phyloP scores from a whole-genome alignment of 192 early-diverging fungal genomes.

The Entomortierella parvispora region DNA sequence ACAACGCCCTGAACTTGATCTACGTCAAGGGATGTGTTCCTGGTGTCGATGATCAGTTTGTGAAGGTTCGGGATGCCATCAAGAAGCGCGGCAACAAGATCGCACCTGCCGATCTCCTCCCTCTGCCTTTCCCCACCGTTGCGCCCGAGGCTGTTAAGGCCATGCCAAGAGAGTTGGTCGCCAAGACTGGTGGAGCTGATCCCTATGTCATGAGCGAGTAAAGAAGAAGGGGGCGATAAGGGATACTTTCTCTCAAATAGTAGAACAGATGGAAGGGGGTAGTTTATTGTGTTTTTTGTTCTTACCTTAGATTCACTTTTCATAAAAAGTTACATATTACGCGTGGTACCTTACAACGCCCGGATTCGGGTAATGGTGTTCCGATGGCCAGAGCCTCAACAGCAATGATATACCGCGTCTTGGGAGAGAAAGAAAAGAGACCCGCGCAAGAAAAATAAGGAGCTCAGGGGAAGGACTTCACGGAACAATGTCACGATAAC shows the following conservation, averaged over 20 bases:
- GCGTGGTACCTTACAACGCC: too few relatives aligned
- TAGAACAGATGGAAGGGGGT: background rate
- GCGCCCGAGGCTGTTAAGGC: slow-evolving; percentile 53
- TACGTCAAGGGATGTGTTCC: slow-evolving; percentile 95
- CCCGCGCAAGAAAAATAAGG: too few relatives aligned
- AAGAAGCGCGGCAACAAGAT: slow-evolving; percentile 72
- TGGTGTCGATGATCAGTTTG: slow-evolving; percentile 85
- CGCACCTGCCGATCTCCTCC: slow-evolving; percentile 68
- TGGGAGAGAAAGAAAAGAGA: too few relatives aligned
- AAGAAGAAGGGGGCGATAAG: background rate
- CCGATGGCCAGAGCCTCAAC: too few relatives aligned
- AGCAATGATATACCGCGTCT: too few relatives aligned
- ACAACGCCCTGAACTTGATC: slow-evolving; percentile 84
- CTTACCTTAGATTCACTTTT: too few relatives aligned
- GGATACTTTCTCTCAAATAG: too few relatives aligned
- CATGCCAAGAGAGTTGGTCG: slow-evolving; percentile 61
- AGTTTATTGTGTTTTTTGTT: too few relatives aligned
- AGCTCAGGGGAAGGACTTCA: too few relatives aligned
- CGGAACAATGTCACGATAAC: too few relatives aligned
- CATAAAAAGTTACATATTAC: too few relatives aligned
- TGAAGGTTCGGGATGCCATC: slow-evolving; percentile 89
- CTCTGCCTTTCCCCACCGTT: slow-evolving; percentile 80
- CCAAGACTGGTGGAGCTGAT: slow-evolving; percentile 59
- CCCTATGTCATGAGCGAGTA: slow-evolving; percentile 60
- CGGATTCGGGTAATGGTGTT: too few relatives aligned